Percentiles rank a stretch among this genome's conserved stretches.
These are phyloP conservation scores for Chytridium lagenaria DNA, from an alignment of 371 early-diverging fungal species.

Conservation along the genomic window DNA sequence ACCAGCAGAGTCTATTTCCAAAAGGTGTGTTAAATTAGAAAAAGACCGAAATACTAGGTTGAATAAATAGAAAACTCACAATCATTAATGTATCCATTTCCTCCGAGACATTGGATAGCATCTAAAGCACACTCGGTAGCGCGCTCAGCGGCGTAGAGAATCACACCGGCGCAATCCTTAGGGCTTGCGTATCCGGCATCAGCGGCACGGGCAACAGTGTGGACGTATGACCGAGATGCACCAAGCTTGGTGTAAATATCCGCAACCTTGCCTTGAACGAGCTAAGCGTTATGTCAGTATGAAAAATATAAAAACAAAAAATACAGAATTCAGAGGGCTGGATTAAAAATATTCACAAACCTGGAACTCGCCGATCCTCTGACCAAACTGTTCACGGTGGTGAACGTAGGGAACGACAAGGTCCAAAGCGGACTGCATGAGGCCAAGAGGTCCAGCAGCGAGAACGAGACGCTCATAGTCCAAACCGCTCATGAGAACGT, in stretches of 20 bases:
- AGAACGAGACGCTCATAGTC: constrained; percentile 93
- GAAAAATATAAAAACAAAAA: too few species aligned
- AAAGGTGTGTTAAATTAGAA: background rate
- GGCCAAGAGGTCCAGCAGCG: constrained; percentile 91
- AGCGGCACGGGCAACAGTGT: constrained; percentile 89
- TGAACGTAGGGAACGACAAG: constrained; percentile 85
- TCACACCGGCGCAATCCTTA: constrained; percentile 95
- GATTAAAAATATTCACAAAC: constrained; percentile 34
- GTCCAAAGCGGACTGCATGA: constrained; percentile 93
- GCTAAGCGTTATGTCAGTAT: constrained; percentile 50
- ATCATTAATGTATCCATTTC: constrained; percentile 97
- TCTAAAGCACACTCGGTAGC: constrained; percentile 95
- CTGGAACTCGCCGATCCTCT: constrained; percentile 90
- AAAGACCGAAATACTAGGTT: background rate
- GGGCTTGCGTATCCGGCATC: constrained; percentile 77
- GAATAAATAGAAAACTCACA: constrained; percentile 46
- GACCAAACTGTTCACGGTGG: constrained; percentile 87
- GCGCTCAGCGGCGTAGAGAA: constrained; percentile 93
- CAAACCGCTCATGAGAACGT: constrained; percentile 95
- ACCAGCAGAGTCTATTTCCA: constrained; percentile 71
- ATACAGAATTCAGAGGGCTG: too few species aligned
- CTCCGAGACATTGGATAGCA: constrained; percentile 95
- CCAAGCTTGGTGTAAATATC: constrained; percentile 97
- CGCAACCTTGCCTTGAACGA: constrained; percentile 93
- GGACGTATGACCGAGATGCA: constrained; percentile 90